Evolutionary conservation across 805 yeast genomes (phyloP).

Genomic region (Ogataea paraovalis): DNA sequence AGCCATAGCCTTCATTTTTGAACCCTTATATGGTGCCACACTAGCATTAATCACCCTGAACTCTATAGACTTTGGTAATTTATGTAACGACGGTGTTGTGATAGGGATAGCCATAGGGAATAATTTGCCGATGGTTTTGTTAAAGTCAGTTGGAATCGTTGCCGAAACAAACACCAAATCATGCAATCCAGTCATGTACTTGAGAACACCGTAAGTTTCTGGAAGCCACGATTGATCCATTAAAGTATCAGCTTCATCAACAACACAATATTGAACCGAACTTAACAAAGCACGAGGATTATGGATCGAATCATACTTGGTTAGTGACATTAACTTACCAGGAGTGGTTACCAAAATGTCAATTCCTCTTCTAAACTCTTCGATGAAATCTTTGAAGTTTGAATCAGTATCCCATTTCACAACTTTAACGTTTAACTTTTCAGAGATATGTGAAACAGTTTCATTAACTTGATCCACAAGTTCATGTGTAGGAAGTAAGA

Average conservation of each 20-base stretch:
- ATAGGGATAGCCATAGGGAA: slow-evolving; percentile 67
- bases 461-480: slow-evolving; percentile 73
- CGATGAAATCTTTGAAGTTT: slow-evolving; percentile 49
- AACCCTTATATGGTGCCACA: slow-evolving; percentile 76
- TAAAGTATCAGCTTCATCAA: slow-evolving; percentile 93
- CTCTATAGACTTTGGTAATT: slow-evolving; percentile 71
- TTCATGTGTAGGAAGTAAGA: slow-evolving; percentile 89
- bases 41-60: slow-evolving; percentile 74
- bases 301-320: slow-evolving; percentile 29
- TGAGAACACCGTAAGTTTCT: slow-evolving; percentile 56
- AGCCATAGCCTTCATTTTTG: slow-evolving; percentile 78
- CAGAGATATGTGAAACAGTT: slow-evolving; percentile 33
- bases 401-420: slow-evolving; percentile 63
- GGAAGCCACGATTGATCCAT: slow-evolving; percentile 76
- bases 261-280: slow-evolving; percentile 56
- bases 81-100: slow-evolving; percentile 79
- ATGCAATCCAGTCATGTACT: slow-evolving; percentile 43
- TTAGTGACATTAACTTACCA: slow-evolving; percentile 47
- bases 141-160: slow-evolving; percentile 79
- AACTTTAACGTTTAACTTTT: slow-evolving; percentile 39
- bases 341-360: slow-evolving; percentile 89
- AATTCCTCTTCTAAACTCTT: slow-evolving; percentile 46
- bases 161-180: slow-evolving; percentile 83
- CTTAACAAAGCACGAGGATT: slow-evolving; percentile 36
- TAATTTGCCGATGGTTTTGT: slow-evolving; percentile 50